A percentile compares a stretch with the other conserved stretches of the same genome.
These are phyloP conservation scores for Niebla homalea DNA, from an alignment of 495 filamentous ascomycete genomes.

Conservation along the genomic window DNA sequence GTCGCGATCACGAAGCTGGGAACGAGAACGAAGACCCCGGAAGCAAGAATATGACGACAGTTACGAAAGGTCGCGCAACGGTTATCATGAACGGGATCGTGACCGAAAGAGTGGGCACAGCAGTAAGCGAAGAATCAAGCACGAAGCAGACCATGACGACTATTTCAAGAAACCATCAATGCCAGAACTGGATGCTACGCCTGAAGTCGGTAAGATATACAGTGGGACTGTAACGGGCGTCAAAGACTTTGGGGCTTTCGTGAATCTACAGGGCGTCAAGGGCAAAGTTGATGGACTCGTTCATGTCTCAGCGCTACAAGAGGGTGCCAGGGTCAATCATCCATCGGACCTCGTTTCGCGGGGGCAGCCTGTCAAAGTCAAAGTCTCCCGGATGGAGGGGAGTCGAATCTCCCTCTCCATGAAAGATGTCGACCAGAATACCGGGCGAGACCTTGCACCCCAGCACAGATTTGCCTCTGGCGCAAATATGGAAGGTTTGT, in stretches of 20 bases:
- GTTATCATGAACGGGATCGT: slow-evolving; percentile 21
- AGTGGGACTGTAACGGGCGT: slow-evolving; percentile 79
- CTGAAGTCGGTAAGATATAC: slow-evolving; percentile 78
- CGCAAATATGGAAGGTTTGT: slow-evolving; percentile 67
- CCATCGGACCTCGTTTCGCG: slow-evolving; percentile 73
- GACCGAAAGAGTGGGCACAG: slow-evolving; percentile 22
- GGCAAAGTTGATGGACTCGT: slow-evolving; percentile 90
- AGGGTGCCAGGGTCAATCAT: slow-evolving; percentile 78
- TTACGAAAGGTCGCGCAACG: slow-evolving; percentile 38
- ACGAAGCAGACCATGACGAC: slow-evolving; percentile 37
- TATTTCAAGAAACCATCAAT: slow-evolving; percentile 58
- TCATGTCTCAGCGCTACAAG: slow-evolving; percentile 88
- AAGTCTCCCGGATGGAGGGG: slow-evolving; percentile 76
- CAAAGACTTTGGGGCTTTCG: slow-evolving; percentile 92
- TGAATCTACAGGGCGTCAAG: slow-evolving; percentile 74
- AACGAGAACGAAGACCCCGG: slow-evolving; percentile 29
- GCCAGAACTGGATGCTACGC: slow-evolving; percentile 67
- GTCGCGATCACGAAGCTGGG: slow-evolving; percentile 45
- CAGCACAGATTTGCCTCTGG: slow-evolving; percentile 75
- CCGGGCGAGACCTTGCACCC: slow-evolving; percentile 72
- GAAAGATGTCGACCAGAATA: slow-evolving; percentile 92
- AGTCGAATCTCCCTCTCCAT: slow-evolving; percentile 76
- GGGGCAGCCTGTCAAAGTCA: slow-evolving; percentile 81
- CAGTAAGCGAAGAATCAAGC: slow-evolving; percentile 18
- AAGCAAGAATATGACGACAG: slow-evolving; percentile 48